Percentiles rank a stretch among this genome's conserved stretches.
Evolutionary conservation across 129 eudicot genomes (phyloP).

Genomic region (Calendula officinalis): DNA sequence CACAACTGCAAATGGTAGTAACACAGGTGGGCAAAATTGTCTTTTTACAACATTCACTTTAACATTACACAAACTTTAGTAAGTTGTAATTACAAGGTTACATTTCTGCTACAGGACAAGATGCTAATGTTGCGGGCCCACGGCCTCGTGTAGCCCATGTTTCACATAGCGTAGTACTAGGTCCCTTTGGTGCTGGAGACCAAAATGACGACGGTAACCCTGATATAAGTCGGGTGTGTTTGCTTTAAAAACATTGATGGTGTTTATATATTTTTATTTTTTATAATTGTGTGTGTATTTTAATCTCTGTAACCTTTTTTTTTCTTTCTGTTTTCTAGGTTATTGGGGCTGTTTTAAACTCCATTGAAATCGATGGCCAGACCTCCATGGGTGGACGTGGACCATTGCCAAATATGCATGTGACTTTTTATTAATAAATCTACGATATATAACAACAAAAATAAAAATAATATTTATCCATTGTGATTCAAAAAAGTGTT

Average conservation of each 20-base stretch:
- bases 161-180: conserved; percentile 85
- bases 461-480: no score
- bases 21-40: conserved; percentile 38
- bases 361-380: conserved; percentile 62
- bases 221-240: conserved; percentile 76
- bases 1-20: conserved; percentile 39
- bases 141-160: conserved; percentile 77
- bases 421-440: no score
- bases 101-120: conserved; percentile 47
- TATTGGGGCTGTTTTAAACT: conserved; percentile 79
- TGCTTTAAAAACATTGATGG: conserved; percentile 10
- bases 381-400: conserved; percentile 33
- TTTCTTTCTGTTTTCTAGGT: conserved; percentile 43
- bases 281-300: neutral
- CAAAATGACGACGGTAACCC: conserved; percentile 62
- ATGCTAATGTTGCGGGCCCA: conserved; percentile 47
- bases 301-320: neutral
- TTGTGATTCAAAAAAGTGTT: no score
- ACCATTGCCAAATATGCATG: conserved; percentile 51
- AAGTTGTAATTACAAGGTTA: neutral
- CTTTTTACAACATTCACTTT: neutral
- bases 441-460: no score
- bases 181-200: conserved; percentile 67
- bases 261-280: neutral
- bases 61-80: neutral